Conservation (phyloP, 2,329 filamentous ascomycete genomes). For the Tolypocladium album region DNA sequence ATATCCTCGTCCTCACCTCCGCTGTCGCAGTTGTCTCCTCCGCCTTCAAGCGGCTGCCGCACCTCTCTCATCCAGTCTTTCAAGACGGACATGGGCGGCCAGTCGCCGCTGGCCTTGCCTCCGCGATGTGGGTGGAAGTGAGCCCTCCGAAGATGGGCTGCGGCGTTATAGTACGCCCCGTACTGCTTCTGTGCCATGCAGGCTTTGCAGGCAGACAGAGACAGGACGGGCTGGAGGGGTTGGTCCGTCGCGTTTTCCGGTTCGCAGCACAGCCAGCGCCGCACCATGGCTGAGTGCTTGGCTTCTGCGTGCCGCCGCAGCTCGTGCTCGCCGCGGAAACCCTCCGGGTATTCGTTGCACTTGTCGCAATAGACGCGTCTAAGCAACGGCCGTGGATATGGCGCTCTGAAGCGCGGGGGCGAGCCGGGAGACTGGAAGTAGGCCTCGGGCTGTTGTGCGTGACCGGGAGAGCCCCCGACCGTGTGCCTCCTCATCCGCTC, state of each 20-base stretch:
- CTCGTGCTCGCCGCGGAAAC: constrained; percentile 87
- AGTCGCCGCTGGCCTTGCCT: constrained; percentile 47
- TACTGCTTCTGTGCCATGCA: constrained; percentile 46
- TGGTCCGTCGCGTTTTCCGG: constrained; percentile 27
- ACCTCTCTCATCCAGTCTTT: constrained; percentile 54
- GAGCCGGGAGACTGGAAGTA: constrained; percentile 31
- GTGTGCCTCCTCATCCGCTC: constrained; percentile 28
- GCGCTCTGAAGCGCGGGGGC: constrained; percentile 21
- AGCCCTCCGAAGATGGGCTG: constrained; percentile 45
- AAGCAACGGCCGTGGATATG: constrained; percentile 46
- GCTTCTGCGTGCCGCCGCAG: constrained; percentile 56
- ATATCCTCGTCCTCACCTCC: constrained; percentile 39
- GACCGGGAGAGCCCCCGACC: constrained; percentile 33
- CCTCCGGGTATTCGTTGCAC: constrained; percentile 73
- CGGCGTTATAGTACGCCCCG: constrained; percentile 48
- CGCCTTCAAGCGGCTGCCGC: constrained; percentile 36
- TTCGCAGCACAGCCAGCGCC: constrained; percentile 46
- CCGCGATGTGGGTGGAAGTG: constrained; percentile 46
- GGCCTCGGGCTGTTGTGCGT: constrained; percentile 25
- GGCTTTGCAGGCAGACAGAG: constrained; percentile 44
- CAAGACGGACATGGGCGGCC: constrained; percentile 45
- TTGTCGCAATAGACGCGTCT: constrained; percentile 66
- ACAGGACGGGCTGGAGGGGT: constrained; percentile 35
- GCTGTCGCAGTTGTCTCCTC: constrained; percentile 30
- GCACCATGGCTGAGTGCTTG: constrained; percentile 43